These are phyloP conservation scores for Rhizophlyctis rosea DNA, from an alignment of 192 early-diverging fungal species.

Conservation along the genomic window DNA sequence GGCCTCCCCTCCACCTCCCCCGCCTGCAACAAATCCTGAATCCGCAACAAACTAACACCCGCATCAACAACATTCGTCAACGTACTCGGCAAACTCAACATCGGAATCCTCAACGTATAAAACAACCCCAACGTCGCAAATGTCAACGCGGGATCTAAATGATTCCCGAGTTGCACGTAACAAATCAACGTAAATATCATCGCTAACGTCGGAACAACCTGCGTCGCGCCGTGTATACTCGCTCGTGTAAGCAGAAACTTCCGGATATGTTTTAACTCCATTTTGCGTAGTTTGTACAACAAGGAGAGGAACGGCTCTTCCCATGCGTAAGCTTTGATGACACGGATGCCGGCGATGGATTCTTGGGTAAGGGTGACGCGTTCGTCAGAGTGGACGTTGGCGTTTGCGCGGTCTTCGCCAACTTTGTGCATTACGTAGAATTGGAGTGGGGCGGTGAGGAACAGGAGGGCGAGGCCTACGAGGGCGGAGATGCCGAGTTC, in stretches of 20 bases:
- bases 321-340: slow-evolving; percentile 95
- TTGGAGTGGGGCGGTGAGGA: slow-evolving; percentile 43
- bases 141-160: slow-evolving; percentile 29
- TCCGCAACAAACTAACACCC: too few relatives aligned
- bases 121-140: slow-evolving; percentile 48
- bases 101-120: slow-evolving; percentile 41
- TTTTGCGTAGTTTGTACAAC: slow-evolving; percentile 51
- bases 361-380: slow-evolving; percentile 72
- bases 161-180: too few relatives aligned
- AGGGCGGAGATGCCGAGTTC: slow-evolving; percentile 44
- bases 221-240: too few relatives aligned
- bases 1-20: too few relatives aligned
- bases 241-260: too few relatives aligned
- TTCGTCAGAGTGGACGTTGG: slow-evolving; percentile 61
- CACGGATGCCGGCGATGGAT: slow-evolving; percentile 63
- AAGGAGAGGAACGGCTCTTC: slow-evolving; percentile 65
- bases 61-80: too few relatives aligned
- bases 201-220: too few relatives aligned
- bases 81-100: slow-evolving; percentile 54
- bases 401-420: slow-evolving; percentile 30
- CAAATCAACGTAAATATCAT: too few relatives aligned
- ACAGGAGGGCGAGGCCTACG: slow-evolving; percentile 43
- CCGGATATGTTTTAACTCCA: slow-evolving; percentile 39
- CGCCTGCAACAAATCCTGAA: too few relatives aligned
- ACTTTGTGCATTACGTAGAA: slow-evolving; percentile 34